Percentiles rank a stretch among this genome's conserved stretches.
Evolutionary conservation across 2,329 filamentous ascomycete species (phyloP).

Genomic region (Epichloe uncinata): DNA sequence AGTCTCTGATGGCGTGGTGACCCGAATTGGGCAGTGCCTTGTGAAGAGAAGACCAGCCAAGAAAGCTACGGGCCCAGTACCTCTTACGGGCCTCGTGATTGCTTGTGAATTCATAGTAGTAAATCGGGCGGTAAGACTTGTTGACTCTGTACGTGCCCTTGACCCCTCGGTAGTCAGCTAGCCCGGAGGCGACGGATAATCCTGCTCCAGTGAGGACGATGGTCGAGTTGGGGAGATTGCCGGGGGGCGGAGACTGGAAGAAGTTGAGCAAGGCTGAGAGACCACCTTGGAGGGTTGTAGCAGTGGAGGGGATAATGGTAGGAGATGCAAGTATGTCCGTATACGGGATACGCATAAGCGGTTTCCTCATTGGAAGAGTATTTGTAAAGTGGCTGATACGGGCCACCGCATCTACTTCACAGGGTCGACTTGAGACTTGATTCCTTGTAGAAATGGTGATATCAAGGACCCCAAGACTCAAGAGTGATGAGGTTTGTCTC

Average conservation of each 20-base stretch:
- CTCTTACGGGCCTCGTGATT: conserved; percentile 77
- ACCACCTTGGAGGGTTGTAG: conserved; percentile 57
- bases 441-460: background rate
- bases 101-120: conserved; percentile 75
- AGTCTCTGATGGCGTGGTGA: conserved; percentile 62
- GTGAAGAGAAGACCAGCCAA: conserved; percentile 77
- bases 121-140: conserved; percentile 80
- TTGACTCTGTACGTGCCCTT: conserved; percentile 91
- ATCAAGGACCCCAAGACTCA: background rate
- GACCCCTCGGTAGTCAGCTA: conserved; percentile 82
- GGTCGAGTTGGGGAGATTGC: conserved; percentile 32
- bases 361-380: conserved; percentile 43
- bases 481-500: too few species aligned
- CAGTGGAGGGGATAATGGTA: conserved; percentile 58
- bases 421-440: background rate
- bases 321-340: conserved; percentile 69
- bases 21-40: conserved; percentile 67
- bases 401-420: background rate
- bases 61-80: conserved; percentile 91
- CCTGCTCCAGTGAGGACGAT: conserved; percentile 65
- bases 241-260: conserved; percentile 46
- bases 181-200: conserved; percentile 81
- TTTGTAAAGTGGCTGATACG: background rate
- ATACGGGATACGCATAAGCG: conserved; percentile 80
- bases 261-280: conserved; percentile 67